These are phyloP conservation scores for Paracoccidioides brasiliensis DNA, from an alignment of 2,329 filamentous ascomycete genomes.

Conservation along the genomic window DNA sequence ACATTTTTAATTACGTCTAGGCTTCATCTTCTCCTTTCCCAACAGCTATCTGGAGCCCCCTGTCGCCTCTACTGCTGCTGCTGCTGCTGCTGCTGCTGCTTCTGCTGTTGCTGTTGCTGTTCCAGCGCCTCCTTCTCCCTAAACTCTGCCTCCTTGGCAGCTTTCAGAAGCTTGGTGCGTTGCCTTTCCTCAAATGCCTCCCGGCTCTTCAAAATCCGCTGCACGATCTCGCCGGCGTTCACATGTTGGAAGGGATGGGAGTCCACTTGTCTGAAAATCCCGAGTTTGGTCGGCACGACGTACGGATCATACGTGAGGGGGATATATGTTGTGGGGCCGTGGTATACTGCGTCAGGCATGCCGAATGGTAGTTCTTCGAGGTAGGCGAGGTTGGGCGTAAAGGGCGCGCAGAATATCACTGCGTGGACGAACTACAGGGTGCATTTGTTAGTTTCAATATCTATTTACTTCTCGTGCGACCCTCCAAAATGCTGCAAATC, in stretches of 20 bases:
- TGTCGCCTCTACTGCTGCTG: not conserved
- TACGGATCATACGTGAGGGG: conserved; percentile 67
- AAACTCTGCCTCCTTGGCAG: conserved; percentile 56
- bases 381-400: conserved; percentile 68
- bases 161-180: conserved; percentile 78
- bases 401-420: conserved; percentile 81
- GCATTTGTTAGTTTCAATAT: conserved; percentile 7
- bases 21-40: no score
- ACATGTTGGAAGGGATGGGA: conserved; percentile 71
- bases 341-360: conserved; percentile 70
- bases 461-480: not conserved
- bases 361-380: conserved; percentile 61
- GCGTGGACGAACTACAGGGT: conserved; percentile 62
- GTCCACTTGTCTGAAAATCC: conserved; percentile 69
- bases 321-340: conserved; percentile 91
- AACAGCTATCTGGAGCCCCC: no score
- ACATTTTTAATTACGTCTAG: no score
- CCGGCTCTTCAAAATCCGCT: conserved; percentile 74
- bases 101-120: conserved; percentile 5
- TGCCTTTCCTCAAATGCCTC: conserved; percentile 86
- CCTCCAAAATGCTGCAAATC: no score
- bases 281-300: conserved; percentile 62
- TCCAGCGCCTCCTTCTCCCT: conserved; percentile 43
- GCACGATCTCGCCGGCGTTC: conserved; percentile 84
- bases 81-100: conserved; percentile 3